Evolutionary conservation across 2,329 filamentous ascomycete species (phyloP).

Genomic region (Epichloe bromicola): DNA sequence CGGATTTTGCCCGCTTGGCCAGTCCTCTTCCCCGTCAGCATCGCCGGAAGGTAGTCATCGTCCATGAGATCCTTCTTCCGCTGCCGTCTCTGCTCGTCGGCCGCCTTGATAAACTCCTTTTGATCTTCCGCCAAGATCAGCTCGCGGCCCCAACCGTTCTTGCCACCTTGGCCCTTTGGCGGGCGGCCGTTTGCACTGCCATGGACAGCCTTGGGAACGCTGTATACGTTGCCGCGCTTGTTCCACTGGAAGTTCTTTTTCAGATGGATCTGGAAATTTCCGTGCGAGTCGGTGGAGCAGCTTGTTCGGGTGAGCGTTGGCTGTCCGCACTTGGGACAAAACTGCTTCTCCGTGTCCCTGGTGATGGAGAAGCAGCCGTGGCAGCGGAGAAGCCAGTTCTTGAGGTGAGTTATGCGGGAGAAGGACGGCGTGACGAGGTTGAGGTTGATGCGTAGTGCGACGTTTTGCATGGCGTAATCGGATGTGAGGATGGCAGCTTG

Average conservation of each 20-base stretch:
- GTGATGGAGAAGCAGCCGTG: constrained; percentile 84
- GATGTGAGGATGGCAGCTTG: constrained; percentile 87
- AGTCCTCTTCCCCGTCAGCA: constrained; percentile 66
- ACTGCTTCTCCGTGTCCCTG: constrained; percentile 76
- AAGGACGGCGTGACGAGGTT: constrained; percentile 72
- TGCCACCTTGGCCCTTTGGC: constrained; percentile 57
- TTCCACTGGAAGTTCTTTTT: constrained; percentile 97
- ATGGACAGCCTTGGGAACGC: constrained; percentile 78
- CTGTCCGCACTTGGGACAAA: constrained; percentile 85
- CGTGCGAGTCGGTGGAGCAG: constrained; percentile 70
- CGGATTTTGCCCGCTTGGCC: constrained; percentile 54
- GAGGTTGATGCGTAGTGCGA: constrained; percentile 86
- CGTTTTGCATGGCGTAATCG: constrained; percentile 97
- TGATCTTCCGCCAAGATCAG: constrained; percentile 89
- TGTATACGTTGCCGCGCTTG: constrained; percentile 81
- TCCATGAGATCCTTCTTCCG: constrained; percentile 84
- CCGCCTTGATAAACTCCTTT: constrained; percentile 68
- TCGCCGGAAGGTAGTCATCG: constrained; percentile 76
- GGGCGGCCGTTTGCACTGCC: constrained; percentile 69
- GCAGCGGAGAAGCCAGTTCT: constrained; percentile 82
- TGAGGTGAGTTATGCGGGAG: constrained; percentile 69
- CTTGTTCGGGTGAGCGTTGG: constrained; percentile 72
- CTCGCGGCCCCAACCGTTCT: constrained; percentile 73
- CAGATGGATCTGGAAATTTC: constrained; percentile 73
- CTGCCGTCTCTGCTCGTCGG: constrained; percentile 49